Percentiles rank a stretch among this genome's conserved stretches.
phyloP scores from a whole-genome alignment of 345 rosid genomes.

The Melaleuca alternifolia region DNA sequence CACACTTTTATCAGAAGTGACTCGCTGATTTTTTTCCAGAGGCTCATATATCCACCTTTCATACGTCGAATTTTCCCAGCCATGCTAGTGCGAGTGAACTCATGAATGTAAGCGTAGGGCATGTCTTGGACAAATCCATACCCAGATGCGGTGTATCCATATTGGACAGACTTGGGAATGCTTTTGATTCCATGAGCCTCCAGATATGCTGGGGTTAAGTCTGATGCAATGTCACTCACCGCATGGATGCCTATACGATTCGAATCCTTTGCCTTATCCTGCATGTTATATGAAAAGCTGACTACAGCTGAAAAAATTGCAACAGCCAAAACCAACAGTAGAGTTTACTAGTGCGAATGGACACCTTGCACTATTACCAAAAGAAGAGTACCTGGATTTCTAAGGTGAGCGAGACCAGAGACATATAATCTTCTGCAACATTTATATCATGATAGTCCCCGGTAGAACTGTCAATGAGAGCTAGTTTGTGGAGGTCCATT shows the following conservation, averaged over 20 bases:
- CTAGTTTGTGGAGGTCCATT: constrained; percentile 61
- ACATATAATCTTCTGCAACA: constrained; percentile 57
- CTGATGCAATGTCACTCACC: constrained; percentile 51
- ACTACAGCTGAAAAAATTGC: not conserved
- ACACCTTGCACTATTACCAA: not conserved
- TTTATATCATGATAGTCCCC: constrained; percentile 42
- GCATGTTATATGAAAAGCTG: not conserved
- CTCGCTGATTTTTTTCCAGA: constrained; percentile 40
- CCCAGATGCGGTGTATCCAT: constrained; percentile 72
- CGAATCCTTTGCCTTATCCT: constrained; percentile 49
- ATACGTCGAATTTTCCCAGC: constrained; percentile 62
- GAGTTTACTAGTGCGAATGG: not conserved
- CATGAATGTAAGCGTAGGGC: constrained; percentile 63
- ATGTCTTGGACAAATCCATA: constrained; percentile 60
- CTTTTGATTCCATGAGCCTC: constrained; percentile 29
- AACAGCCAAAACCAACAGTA: not conserved
- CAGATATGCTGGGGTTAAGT: constrained; percentile 35
- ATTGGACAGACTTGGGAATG: constrained; percentile 47
- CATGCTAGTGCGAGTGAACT: constrained; percentile 62
- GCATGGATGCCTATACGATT: constrained; percentile 48
- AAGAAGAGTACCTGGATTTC: constrained; percentile 41
- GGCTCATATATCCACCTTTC: constrained; percentile 45
- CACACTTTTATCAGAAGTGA: constrained; percentile 34
- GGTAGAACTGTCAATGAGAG: constrained; percentile 40
- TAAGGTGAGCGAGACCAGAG: constrained; percentile 42